Evolutionary conservation across 139 green algal species (phyloP), one percentile per base, ranked within the genome.

Genomic region (Chloropicon primus): DNA sequence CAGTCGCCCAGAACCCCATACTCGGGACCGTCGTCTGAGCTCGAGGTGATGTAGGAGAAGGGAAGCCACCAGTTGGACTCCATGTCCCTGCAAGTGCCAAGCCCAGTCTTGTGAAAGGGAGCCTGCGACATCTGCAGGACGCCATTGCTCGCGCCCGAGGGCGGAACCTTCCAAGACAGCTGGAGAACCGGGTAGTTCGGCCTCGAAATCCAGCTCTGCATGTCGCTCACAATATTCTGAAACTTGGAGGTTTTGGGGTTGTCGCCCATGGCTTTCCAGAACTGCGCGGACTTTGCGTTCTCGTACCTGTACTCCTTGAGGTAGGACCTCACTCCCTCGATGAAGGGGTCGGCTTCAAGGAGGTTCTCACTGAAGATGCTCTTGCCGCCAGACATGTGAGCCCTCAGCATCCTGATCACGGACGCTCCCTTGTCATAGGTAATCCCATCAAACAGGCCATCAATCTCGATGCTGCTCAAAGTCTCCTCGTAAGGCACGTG

Each of bases 351-450:
- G 25, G 2, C 80, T 72, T 24, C 83, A 0, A 86, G 79, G 71
- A 29, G 53, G 5, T 23, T 23, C 41, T 53, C 5, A 1, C 54
- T 25, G 27, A 79, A 22, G 23, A 77, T 76, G 53, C 74, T 75
- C 26, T 53, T 26, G 54, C 3, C 22, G 1, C 77, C 73, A 25
- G 86, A 88, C 1, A 95, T 71, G 83, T 88, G 93, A 2, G 91
- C 86, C 0, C 90, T 84, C 79, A 97, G 85, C 91, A 97, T 97
- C 74, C 92, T 87, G 71, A 97, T 85, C 72, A 97, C 86, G 3
- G 86, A 83, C 1, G 82, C 85, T 28, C 93, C 93, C 83, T 96
- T 94, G 22, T 88, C 53, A 77, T 97, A 95, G 80, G 80, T 79
- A 3, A 86, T 74, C 1, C 74, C 82, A 72, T 87, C 83, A 79